A percentile compares a stretch with the other conserved stretches of the same genome.
phyloP scores from a whole-genome alignment of 352 stramenopile genomes.

The Pythium aquatile region DNA sequence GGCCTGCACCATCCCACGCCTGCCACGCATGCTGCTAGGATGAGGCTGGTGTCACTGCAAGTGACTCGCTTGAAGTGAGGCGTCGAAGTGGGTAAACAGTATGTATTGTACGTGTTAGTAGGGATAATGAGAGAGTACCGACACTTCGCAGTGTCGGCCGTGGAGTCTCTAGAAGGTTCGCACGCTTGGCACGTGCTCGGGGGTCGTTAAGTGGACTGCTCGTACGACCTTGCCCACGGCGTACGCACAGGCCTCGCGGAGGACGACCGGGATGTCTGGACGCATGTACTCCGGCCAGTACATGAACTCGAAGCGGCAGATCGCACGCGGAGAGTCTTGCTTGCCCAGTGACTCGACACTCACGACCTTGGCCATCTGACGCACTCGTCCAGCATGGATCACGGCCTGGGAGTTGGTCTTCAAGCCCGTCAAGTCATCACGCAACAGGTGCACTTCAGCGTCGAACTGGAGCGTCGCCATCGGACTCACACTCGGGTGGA shows the following conservation, averaged over 20 bases:
- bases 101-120: conserved; percentile 20
- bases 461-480: conserved; percentile 72
- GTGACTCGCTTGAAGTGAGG: neutral
- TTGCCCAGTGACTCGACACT: conserved; percentile 30
- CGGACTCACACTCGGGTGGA: conserved; percentile 62
- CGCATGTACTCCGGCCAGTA: conserved; percentile 86
- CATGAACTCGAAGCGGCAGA: conserved; percentile 86
- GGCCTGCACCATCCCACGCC: neutral
- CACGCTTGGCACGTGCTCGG: conserved; percentile 41
- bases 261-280: conserved; percentile 69
- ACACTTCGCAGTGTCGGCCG: neutral
- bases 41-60: neutral
- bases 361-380: conserved; percentile 81
- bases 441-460: conserved; percentile 69
- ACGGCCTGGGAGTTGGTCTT: conserved; percentile 78
- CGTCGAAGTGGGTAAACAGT: neutral
- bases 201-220: conserved; percentile 44
- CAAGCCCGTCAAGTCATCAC: conserved; percentile 43
- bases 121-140: neutral
- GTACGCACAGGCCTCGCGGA: conserved; percentile 63
- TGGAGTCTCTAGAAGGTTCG: conserved; percentile 39
- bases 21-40: neutral
- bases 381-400: conserved; percentile 78
- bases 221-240: conserved; percentile 69
- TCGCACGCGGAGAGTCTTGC: conserved; percentile 30